These are phyloP conservation scores for Saturnispora besseyi DNA, from an alignment of 805 yeast genomes.

Conservation along the genomic window DNA sequence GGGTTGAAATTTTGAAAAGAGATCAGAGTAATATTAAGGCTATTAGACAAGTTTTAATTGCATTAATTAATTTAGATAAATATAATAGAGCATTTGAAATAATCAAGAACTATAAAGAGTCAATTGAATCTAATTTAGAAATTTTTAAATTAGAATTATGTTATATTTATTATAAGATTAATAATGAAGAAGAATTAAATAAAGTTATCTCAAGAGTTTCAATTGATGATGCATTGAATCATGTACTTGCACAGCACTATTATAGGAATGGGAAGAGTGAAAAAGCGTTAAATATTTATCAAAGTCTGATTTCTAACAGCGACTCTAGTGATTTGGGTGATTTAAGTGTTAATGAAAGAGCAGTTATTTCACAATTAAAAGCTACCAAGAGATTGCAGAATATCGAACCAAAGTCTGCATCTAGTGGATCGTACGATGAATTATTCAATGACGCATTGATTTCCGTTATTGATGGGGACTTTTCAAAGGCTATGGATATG, in stretches of 20 bases:
- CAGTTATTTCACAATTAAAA: constrained; percentile 46
- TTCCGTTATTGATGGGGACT: constrained; percentile 34
- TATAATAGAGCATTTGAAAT: constrained; percentile 39
- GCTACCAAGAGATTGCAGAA: constrained; percentile 6
- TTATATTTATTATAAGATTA: constrained; percentile 49
- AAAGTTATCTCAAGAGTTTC: constrained; percentile 12
- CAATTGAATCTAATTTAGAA: constrained; percentile 2
- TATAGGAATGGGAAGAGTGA: constrained; percentile 39
- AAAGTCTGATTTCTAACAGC: constrained; percentile 26
- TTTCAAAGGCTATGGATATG: constrained; percentile 31
- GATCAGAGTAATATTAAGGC: constrained; percentile 26
- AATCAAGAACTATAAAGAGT: constrained; percentile 3
- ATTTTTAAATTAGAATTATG: constrained; percentile 41
- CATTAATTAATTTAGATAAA: constrained; percentile 51
- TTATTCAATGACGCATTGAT: constrained; percentile 52
- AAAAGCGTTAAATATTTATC: constrained; percentile 40
- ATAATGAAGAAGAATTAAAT: constrained; percentile 23
- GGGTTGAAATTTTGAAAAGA: constrained; percentile 22
- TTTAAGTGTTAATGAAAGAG: constrained; percentile 55
- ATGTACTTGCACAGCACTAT: constrained; percentile 44
- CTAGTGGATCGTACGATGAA: constrained; percentile 40
- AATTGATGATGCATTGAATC: constrained; percentile 23
- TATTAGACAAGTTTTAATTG: constrained; percentile 38
- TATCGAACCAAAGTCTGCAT: neutral
- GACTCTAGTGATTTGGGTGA: constrained; percentile 38